Evolutionary conservation across 2,329 filamentous ascomycete species (phyloP).

Genomic region (Oidium heveae): DNA sequence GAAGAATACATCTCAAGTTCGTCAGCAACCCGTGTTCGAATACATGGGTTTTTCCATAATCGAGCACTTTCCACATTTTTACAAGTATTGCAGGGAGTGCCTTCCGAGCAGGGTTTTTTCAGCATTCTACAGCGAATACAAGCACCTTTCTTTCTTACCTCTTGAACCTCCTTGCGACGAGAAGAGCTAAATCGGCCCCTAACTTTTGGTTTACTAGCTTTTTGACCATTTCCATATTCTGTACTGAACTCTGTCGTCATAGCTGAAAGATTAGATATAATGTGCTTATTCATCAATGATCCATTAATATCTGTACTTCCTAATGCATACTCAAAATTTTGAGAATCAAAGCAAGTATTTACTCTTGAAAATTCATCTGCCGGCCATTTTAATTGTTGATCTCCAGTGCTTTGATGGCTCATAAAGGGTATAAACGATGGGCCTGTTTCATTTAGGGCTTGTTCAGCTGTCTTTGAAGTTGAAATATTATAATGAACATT

Average conservation of each 20-base stretch:
- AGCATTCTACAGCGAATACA: constrained; percentile 41
- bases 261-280: constrained; percentile 7
- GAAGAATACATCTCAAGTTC: constrained; percentile 37
- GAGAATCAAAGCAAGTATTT: constrained; percentile 1
- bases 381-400: constrained; percentile 9
- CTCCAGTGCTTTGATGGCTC: constrained; percentile 4
- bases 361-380: constrained; percentile 8
- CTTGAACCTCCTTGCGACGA: constrained; percentile 38
- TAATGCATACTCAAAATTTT: constrained; percentile 1
- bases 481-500: not conserved
- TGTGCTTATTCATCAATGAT: constrained; percentile 4
- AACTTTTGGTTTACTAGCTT: constrained; percentile 18
- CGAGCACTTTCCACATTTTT: constrained; percentile 35
- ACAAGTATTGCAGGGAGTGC: constrained; percentile 36
- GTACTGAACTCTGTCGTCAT: constrained; percentile 13
- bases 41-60: constrained; percentile 39
- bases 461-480: constrained; percentile 6
- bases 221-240: constrained; percentile 13
- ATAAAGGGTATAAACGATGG: constrained; percentile 7
- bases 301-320: constrained; percentile 2
- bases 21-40: constrained; percentile 34
- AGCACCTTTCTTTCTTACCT: constrained; percentile 37
- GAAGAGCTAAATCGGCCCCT: constrained; percentile 30
- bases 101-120: constrained; percentile 39
- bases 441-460: constrained; percentile 8